Evolutionary conservation across 768 basidiomycete species (phyloP).

Genomic region (Trametopsis cervina): DNA sequence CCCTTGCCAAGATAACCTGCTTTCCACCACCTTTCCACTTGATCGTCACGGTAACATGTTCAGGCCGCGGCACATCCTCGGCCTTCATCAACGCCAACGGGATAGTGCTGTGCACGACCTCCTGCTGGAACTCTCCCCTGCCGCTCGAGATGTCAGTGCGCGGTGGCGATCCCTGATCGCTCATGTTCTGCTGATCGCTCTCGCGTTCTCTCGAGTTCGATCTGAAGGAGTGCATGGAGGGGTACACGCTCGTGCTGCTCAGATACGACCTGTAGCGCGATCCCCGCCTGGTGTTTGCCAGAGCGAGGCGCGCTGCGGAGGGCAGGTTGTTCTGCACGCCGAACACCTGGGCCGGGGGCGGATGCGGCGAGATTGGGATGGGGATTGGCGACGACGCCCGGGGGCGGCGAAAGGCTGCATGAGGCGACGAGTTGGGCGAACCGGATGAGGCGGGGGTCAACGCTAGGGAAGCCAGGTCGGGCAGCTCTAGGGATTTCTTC

Average conservation of each 20-base stretch:
- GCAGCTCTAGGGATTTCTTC: slow-evolving; percentile 70
- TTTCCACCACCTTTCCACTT: slow-evolving; percentile 61
- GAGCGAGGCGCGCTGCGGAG: slow-evolving; percentile 34
- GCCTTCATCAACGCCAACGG: slow-evolving; percentile 44
- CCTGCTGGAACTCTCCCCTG: slow-evolving; percentile 38
- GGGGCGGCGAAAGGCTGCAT: slow-evolving; percentile 33
- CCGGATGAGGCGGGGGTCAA: slow-evolving; percentile 34
- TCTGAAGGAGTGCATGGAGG: slow-evolving; percentile 37
- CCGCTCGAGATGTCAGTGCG: slow-evolving; percentile 16
- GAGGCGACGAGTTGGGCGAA: slow-evolving; percentile 34
- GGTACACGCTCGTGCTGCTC: slow-evolving; percentile 27
- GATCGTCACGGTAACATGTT: slow-evolving; percentile 41
- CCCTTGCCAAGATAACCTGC: slow-evolving; percentile 59
- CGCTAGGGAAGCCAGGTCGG: slow-evolving; percentile 55
- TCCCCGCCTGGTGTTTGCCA: slow-evolving; percentile 23
- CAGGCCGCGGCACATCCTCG: slow-evolving; percentile 21
- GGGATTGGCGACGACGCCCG: slow-evolving; percentile 44
- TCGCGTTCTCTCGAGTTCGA: slow-evolving; percentile 3
- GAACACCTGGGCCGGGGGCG: slow-evolving; percentile 1
- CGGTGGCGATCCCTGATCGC: slow-evolving; percentile 19
- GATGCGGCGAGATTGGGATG: slow-evolving; percentile 33
- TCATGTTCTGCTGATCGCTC: slow-evolving; percentile 1
- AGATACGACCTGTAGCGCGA: slow-evolving; percentile 27
- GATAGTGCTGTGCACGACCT: slow-evolving; percentile 58
- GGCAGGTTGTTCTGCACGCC: slow-evolving; percentile 29